These are phyloP conservation scores for Leavenworthia alabamica DNA, from an alignment of 345 rosid genomes.

Conservation along the genomic window DNA sequence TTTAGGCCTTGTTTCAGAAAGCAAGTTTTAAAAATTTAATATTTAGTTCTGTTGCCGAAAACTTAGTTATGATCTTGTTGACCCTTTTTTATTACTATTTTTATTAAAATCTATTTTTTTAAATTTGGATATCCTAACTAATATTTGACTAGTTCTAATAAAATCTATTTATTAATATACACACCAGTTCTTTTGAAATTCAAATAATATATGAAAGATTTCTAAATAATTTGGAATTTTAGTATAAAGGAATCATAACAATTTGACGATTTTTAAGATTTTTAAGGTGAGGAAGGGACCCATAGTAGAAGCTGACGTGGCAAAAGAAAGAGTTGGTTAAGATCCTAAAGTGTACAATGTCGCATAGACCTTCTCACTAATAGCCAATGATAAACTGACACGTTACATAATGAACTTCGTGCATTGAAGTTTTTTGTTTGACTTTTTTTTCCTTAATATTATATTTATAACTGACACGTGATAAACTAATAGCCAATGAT, in stretches of 20 bases:
- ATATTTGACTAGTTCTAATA: too few relatives aligned
- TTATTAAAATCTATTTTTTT: too few relatives aligned
- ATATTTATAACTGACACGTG: too few relatives aligned
- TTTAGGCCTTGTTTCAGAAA: background rate
- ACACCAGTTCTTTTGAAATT: background rate
- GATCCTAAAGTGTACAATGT: background rate
- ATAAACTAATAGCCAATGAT: too few relatives aligned
- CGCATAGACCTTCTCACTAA: background rate
- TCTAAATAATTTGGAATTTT: background rate
- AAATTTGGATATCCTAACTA: too few relatives aligned
- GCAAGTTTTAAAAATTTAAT: slow-evolving; percentile 3
- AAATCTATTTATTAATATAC: too few relatives aligned
- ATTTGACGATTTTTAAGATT: too few relatives aligned
- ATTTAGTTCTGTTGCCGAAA: background rate
- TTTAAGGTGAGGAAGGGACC: background rate
- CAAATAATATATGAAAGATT: background rate
- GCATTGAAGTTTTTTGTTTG: too few relatives aligned
- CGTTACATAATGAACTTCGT: background rate
- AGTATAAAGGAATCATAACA: too few relatives aligned
- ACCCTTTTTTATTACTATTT: too few relatives aligned
- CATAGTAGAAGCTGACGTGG: slow-evolving; percentile 4
- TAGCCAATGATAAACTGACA: slow-evolving; percentile 3
- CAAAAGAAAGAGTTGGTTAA: background rate
- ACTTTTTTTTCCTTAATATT: too few relatives aligned
- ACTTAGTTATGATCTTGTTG: slow-evolving; percentile 9